phyloP scores from a whole-genome alignment of 768 basidiomycete species.

The Cystobasidium tubakii region DNA sequence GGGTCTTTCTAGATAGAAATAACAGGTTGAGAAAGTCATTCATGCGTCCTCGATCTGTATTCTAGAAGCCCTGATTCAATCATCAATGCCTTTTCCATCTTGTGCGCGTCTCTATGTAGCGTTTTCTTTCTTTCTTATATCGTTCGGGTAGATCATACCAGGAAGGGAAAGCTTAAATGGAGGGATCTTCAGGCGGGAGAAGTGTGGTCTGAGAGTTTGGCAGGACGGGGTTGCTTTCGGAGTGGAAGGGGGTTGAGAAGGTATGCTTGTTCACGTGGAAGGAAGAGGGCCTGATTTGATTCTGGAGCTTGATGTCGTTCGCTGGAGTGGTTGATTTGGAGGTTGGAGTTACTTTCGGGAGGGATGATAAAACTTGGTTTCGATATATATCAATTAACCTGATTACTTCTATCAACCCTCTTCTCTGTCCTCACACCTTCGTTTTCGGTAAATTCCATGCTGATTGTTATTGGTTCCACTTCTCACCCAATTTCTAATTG shows the following conservation, averaged over 20 bases:
- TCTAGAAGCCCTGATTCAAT: background rate
- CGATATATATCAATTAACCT: constrained; percentile 6
- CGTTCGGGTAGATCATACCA: background rate
- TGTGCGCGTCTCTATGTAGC: background rate
- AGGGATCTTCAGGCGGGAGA: background rate
- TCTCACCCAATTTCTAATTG: no score
- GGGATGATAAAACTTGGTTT: constrained; percentile 17
- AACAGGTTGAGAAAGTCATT: background rate
- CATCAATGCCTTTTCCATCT: background rate
- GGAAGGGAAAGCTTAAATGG: background rate
- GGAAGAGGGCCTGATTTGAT: background rate
- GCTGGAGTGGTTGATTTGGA: background rate
- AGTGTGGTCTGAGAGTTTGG: background rate
- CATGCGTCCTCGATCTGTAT: background rate
- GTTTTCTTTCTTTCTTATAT: background rate
- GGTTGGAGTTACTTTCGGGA: background rate
- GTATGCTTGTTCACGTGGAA: background rate
- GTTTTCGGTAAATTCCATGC: no score
- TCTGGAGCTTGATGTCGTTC: background rate
- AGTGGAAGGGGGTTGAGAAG: background rate
- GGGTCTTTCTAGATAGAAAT: background rate
- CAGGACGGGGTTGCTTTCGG: background rate
- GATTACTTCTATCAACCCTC: background rate
- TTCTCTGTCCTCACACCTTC: background rate
- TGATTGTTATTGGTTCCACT: no score